These are phyloP conservation scores for Talaromyces funiculosus DNA, from an alignment of 2,329 filamentous ascomycete species.

Conservation along the genomic window DNA sequence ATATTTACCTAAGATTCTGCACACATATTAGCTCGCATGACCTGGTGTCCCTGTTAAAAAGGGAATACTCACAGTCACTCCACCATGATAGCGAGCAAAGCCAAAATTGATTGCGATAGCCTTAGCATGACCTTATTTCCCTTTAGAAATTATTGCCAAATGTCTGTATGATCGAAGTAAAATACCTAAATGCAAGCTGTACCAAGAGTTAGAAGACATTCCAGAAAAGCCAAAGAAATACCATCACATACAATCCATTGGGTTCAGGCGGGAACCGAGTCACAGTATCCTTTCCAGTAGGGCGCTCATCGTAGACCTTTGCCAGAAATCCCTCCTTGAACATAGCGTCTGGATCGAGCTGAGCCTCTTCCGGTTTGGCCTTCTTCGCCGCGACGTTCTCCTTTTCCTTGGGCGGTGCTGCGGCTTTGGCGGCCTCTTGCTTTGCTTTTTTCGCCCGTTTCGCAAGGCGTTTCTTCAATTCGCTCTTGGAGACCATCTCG, in stretches of 20 bases:
- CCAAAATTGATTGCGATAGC: slow-evolving; percentile 96
- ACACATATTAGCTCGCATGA: not conserved
- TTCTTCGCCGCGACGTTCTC: slow-evolving; percentile 1
- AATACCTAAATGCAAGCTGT: slow-evolving; percentile 12
- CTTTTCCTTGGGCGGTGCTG: slow-evolving; percentile 1
- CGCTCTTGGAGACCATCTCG: slow-evolving; percentile 61
- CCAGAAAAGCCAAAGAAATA: not conserved
- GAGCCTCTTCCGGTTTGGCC: slow-evolving; percentile 1
- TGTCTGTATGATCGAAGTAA: not conserved
- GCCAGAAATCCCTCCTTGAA: slow-evolving; percentile 74
- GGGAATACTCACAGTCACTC: slow-evolving; percentile 30
- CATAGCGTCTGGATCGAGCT: slow-evolving; percentile 46
- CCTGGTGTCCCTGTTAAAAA: not conserved
- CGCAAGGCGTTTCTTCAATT: slow-evolving; percentile 56
- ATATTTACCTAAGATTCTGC: slow-evolving; percentile 13
- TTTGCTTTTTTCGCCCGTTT: slow-evolving; percentile 36
- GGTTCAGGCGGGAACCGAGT: slow-evolving; percentile 81
- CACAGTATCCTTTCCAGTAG: slow-evolving; percentile 34
- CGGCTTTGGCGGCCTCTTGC: slow-evolving; percentile 4
- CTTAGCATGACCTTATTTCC: slow-evolving; percentile 70
- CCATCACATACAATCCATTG: slow-evolving; percentile 56
- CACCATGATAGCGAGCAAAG: slow-evolving; percentile 78
- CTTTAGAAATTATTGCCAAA: not conserved
- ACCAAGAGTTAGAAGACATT: not conserved
- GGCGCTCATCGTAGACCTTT: slow-evolving; percentile 65